A percentile compares a stretch with the other conserved stretches of the same genome.
Conservation (phyloP, 169 alveolate genomes). For the Eimeria tenella region DNA sequence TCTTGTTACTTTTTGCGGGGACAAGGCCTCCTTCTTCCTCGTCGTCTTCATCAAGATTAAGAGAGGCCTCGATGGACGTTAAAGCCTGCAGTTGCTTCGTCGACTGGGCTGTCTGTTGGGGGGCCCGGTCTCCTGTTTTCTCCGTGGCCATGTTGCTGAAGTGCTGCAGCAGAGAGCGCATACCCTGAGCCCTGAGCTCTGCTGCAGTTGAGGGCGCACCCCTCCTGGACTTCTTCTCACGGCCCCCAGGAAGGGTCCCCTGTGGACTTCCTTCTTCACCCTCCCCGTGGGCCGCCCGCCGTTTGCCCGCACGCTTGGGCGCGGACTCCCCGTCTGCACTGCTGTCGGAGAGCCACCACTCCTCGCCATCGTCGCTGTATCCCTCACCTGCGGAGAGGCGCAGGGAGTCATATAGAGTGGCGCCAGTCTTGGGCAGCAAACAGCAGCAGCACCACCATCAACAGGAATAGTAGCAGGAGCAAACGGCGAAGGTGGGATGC, state of each 20-base stretch:
- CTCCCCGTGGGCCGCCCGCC: background rate
- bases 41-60: background rate
- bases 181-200: conserved; percentile 58
- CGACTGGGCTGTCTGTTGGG: background rate
- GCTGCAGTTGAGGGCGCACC: conserved; percentile 33
- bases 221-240: conserved; percentile 31
- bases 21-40: background rate
- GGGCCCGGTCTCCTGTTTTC: background rate
- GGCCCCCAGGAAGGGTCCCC: background rate
- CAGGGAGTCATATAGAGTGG: too few relatives aligned
- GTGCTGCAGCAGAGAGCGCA: conserved; percentile 74
- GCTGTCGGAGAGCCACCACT: conserved; percentile 74
- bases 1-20: background rate
- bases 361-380: conserved; percentile 78
- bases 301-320: background rate
- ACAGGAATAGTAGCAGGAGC: background rate
- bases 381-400: conserved; percentile 39
- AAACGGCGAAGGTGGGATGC: background rate
- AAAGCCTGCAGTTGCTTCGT: conserved; percentile 21
- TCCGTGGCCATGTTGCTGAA: conserved; percentile 59
- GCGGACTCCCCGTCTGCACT: background rate
- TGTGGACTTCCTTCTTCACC: background rate
- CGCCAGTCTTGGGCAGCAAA: too few relatives aligned
- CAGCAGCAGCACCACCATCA: background rate
- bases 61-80: conserved; percentile 9